Evolutionary conservation across 768 basidiomycete genomes (phyloP), one percentile per base, ranked within the genome.

Genomic region (Tricholoma terreum): DNA sequence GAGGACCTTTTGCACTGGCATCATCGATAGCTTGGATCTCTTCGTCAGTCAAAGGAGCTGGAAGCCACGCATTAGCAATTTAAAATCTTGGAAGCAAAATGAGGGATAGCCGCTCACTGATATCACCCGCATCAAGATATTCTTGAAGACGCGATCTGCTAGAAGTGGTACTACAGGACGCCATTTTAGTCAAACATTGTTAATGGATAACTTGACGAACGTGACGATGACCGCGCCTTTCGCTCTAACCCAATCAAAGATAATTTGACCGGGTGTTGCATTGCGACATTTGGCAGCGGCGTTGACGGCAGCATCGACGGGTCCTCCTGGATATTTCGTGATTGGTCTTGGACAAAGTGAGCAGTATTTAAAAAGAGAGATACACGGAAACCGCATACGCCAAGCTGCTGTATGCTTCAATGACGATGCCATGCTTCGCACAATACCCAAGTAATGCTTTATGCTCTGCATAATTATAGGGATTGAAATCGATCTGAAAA

Each of bases 171-270:
- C 86, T 87, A 48, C 14, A 53, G 8, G 34, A 31, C 33, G 30
- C 22, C 11, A 42, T 6, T 15, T 21, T 43, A 34, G 21, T 30
- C 48, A 14, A 22, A 19, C 6, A 43, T 27, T 49, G 12, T 21
- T 33, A 42, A 12, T 11, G 57, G 33, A 40, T n/a, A 40, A 31
- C 40, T 24, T 43, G 33, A 71, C 80, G 52, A 66, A 85, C 85
- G 87, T 90, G 58, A 89, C 84, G 50, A 89, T 80, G 6, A 84
- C 81, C 1, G 76, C 81, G 30, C 84, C 84, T 66, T 92, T 91
- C 30, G 79, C 77, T 62, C 76, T 80, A 1, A 83, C 83, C 89
- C 90, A 92, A 1, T 80, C 71, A 51, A 91, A 80, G 21, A 91
- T 71, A 34, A 89, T 83, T 62, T 92, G 90, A 1, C 80, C 81